Percentiles rank a stretch among this genome's conserved stretches.
phyloP scores from a whole-genome alignment of 306 rosid species.

The Inga laurina region DNA sequence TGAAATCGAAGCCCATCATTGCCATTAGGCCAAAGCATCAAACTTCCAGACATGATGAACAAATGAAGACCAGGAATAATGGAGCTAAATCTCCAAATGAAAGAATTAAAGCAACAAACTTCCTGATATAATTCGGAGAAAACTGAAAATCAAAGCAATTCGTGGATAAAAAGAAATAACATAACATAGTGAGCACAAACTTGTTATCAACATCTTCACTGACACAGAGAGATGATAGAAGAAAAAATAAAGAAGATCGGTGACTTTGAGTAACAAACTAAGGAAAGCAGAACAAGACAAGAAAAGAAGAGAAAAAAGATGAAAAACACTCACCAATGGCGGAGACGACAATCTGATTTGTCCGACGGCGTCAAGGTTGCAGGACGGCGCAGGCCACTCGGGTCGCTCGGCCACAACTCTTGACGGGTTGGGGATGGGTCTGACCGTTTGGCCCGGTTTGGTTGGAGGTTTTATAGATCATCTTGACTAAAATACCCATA shows the following conservation, averaged over 20 bases:
- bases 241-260: neutral
- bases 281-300: neutral
- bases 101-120: slow-evolving; percentile 8
- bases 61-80: neutral
- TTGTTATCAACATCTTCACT: slow-evolving; percentile 96
- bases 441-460: too few species aligned
- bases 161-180: neutral
- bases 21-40: neutral
- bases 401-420: neutral
- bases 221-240: slow-evolving; percentile 13
- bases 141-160: neutral
- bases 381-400: neutral
- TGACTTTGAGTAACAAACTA: neutral
- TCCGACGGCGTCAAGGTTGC: neutral
- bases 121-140: neutral
- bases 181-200: slow-evolving; percentile 36
- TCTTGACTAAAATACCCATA: too few species aligned
- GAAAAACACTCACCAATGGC: neutral
- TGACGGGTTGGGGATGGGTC: too few species aligned
- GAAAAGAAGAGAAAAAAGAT: neutral
- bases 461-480: too few species aligned
- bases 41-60: neutral
- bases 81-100: neutral
- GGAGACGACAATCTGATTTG: neutral
- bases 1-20: neutral